Evolutionary conservation across 1,284 basidiomycete species (phyloP).

Genomic region (Austroboletus niveus): DNA sequence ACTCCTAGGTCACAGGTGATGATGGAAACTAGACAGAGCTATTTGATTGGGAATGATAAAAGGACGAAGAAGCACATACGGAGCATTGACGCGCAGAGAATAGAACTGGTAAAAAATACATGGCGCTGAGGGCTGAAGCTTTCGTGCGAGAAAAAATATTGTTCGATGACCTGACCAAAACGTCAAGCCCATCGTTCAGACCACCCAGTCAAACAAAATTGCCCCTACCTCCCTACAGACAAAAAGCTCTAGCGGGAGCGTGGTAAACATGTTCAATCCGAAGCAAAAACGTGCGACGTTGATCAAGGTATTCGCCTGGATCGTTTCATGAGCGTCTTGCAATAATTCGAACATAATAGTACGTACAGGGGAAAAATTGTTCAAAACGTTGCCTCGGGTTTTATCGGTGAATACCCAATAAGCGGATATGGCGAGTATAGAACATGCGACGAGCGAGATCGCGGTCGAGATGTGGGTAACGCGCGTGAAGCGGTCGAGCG

Average conservation of each 20-base stretch:
- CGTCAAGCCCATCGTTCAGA: conserved; percentile 6
- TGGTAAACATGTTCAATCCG: conserved; percentile 98
- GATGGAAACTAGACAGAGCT: conserved; percentile 65
- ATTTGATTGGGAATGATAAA: neutral
- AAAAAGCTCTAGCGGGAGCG: conserved; percentile 89
- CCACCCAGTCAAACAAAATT: neutral
- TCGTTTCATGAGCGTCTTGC: conserved; percentile 11
- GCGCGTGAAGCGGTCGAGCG: conserved; percentile 89
- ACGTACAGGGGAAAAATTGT: conserved; percentile 80
- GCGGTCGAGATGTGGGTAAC: conserved; percentile 92
- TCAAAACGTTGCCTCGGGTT: conserved; percentile 92
- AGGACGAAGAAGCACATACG: conserved; percentile 46
- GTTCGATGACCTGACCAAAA: conserved; percentile 74
- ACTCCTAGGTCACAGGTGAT: conserved; percentile 96
- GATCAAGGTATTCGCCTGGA: conserved; percentile 77
- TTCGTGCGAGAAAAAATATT: conserved; percentile 88
- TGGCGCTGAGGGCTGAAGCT: conserved; percentile 82
- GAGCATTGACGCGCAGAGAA: conserved; percentile 82
- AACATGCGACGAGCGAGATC: conserved; percentile 79
- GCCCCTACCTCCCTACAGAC: conserved; percentile 82
- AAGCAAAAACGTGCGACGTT: conserved; percentile 95
- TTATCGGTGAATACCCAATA: conserved; percentile 94
- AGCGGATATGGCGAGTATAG: conserved; percentile 85
- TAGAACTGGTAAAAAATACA: conserved; percentile 85
- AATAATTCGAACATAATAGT: neutral